Evolutionary conservation across 169 alveolate genomes (phyloP).

Genomic region (Nephromyces sp.): DNA sequence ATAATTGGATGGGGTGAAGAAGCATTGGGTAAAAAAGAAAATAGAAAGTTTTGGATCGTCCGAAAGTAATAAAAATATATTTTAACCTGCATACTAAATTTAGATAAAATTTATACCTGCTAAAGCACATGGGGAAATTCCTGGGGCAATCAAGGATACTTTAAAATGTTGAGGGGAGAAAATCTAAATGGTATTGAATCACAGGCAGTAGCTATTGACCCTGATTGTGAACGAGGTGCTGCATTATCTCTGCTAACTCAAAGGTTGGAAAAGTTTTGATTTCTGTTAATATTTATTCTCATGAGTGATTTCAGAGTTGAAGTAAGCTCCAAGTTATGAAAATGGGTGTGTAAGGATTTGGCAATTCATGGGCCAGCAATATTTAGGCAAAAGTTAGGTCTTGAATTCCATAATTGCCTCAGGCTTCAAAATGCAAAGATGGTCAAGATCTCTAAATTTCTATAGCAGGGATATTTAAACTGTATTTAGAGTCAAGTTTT

Average conservation of each 20-base stretch:
- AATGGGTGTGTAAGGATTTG: neutral
- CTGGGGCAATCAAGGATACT: conserved; percentile 81
- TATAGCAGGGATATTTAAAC: neutral
- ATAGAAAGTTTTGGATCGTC: conserved; percentile 64
- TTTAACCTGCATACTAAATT: neutral
- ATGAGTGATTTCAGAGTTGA: too few species aligned
- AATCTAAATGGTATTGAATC: conserved; percentile 64
- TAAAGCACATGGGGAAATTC: conserved; percentile 80
- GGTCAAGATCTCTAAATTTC: conserved; percentile 37
- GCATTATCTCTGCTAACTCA: too few species aligned
- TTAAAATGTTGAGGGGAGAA: conserved; percentile 56
- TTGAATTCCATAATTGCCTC: conserved; percentile 6
- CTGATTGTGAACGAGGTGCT: conserved; percentile 61
- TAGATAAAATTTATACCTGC: conserved; percentile 4
- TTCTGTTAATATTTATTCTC: too few species aligned
- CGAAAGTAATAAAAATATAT: conserved; percentile 38
- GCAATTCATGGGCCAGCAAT: neutral
- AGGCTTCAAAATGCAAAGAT: conserved; percentile 19
- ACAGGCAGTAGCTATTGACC: conserved; percentile 76
- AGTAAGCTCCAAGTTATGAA: neutral
- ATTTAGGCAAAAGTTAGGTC: neutral
- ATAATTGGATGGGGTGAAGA: conserved; percentile 81
- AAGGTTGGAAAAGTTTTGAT: too few species aligned
- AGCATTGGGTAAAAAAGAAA: conserved; percentile 20
- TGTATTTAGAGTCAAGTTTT: neutral